phyloP scores from a whole-genome alignment of 1,139 yeast genomes.

The Blastobotrys serpentis region DNA sequence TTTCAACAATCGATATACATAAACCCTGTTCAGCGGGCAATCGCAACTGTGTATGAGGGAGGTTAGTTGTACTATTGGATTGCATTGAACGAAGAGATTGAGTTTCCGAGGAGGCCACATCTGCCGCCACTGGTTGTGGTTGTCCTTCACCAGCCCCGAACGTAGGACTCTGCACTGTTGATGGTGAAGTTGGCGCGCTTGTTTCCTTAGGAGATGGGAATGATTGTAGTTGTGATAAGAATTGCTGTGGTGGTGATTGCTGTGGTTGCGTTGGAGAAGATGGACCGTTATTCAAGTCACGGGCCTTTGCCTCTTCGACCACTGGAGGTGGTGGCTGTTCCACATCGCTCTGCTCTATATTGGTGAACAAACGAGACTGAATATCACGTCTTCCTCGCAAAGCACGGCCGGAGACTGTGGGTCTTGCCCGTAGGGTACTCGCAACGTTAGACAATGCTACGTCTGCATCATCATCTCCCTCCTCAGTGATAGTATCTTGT shows the following conservation, averaged over 20 bases:
- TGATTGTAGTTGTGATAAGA: slow-evolving; percentile 27
- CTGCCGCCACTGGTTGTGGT: slow-evolving; percentile 14
- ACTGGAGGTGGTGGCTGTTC: slow-evolving; percentile 21
- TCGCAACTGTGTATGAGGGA: slow-evolving; percentile 51
- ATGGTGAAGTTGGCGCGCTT: slow-evolving; percentile 7
- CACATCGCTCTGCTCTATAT: slow-evolving; percentile 41
- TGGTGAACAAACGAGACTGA: slow-evolving; percentile 55
- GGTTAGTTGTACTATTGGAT: slow-evolving; percentile 18
- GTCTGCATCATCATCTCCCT: slow-evolving; percentile 33
- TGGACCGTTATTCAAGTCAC: slow-evolving; percentile 7
- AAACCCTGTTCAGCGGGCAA: slow-evolving; percentile 55
- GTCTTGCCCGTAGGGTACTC: slow-evolving; percentile 33
- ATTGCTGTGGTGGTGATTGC: slow-evolving; percentile 15
- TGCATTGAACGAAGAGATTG: slow-evolving; percentile 28
- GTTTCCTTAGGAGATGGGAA: slow-evolving; percentile 17
- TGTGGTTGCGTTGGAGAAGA: slow-evolving; percentile 2
- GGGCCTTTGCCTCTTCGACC: slow-evolving; percentile 13
- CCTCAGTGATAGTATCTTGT: slow-evolving; percentile 38
- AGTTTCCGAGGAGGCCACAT: slow-evolving; percentile 18
- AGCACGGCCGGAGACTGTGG: slow-evolving; percentile 34
- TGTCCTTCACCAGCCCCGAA: slow-evolving; percentile 6
- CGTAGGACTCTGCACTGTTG: slow-evolving; percentile 6
- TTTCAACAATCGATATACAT: slow-evolving; percentile 76
- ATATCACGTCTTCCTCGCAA: slow-evolving; percentile 47
- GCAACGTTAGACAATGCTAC: slow-evolving; percentile 36